Conservation (phyloP, 192 early-diverging fungal species). For the Coemansia sp. region DNA sequence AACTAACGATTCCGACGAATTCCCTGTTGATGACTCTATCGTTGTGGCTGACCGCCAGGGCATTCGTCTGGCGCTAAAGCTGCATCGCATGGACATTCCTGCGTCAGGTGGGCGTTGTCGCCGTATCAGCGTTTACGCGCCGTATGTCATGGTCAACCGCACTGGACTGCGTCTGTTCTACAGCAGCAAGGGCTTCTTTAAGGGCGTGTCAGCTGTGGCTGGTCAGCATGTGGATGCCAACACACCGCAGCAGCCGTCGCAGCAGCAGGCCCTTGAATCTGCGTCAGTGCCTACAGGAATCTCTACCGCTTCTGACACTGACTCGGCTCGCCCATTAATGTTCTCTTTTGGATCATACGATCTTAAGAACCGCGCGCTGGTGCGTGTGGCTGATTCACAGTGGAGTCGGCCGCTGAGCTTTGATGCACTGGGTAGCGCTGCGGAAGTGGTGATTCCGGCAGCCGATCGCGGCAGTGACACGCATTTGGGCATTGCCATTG, state of each 20-base stretch:
- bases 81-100: constrained; percentile 64
- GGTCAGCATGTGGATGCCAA: constrained; percentile 59
- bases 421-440: constrained; percentile 87
- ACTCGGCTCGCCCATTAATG: constrained; percentile 62
- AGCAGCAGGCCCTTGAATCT: constrained; percentile 1
- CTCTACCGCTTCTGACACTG: neutral
- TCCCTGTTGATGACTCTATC: constrained; percentile 71
- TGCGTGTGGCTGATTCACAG: constrained; percentile 71
- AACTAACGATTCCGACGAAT: constrained; percentile 75
- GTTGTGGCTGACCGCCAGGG: constrained; percentile 66
- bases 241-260: constrained; percentile 5
- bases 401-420: constrained; percentile 92
- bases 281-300: constrained; percentile 3
- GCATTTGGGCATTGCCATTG: constrained; percentile 80
- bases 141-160: constrained; percentile 93
- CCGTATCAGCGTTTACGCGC: constrained; percentile 87
- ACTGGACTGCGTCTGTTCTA: constrained; percentile 77
- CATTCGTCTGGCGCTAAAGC: constrained; percentile 62
- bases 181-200: constrained; percentile 79
- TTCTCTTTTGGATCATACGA: constrained; percentile 91
- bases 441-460: constrained; percentile 72
- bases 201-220: constrained; percentile 67
- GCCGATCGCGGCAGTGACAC: constrained; percentile 54
- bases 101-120: constrained; percentile 64
- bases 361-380: constrained; percentile 75